A percentile compares a stretch with the other conserved stretches of the same genome.
These are phyloP conservation scores for Gentiana macrophylla DNA, from an alignment of 257 asterid genomes.

Conservation along the genomic window DNA sequence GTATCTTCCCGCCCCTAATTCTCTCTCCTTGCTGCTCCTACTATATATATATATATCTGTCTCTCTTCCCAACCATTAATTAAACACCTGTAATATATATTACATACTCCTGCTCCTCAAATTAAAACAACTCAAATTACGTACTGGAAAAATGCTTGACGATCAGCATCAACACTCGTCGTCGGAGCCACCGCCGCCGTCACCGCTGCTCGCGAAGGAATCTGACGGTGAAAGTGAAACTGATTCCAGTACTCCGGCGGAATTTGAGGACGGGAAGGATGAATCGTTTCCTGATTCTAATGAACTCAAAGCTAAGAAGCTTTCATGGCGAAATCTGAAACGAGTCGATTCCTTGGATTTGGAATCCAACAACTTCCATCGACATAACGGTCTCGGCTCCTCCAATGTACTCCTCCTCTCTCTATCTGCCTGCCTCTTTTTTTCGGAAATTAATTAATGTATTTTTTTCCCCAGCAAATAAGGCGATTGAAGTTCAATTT, in stretches of 20 bases:
- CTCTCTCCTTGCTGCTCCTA: too few relatives aligned
- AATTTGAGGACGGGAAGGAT: not conserved
- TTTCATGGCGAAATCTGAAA: conserved; percentile 11
- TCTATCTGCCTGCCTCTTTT: too few relatives aligned
- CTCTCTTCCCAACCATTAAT: not conserved
- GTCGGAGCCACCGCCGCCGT: not conserved
- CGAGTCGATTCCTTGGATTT: conserved; percentile 24
- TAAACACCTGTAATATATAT: not conserved
- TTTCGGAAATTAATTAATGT: not conserved
- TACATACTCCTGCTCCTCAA: not conserved
- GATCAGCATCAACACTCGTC: not conserved
- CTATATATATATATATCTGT: too few relatives aligned
- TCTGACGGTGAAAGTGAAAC: not conserved
- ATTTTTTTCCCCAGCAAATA: too few relatives aligned
- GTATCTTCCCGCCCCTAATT: too few relatives aligned
- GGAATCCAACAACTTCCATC: conserved; percentile 15
- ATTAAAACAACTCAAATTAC: too few relatives aligned
- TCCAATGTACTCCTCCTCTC: conserved; percentile 7
- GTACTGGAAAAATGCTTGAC: not conserved
- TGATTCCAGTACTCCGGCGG: not conserved
- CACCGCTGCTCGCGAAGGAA: not conserved
- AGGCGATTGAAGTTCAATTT: too few relatives aligned
- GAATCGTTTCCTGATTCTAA: not conserved
- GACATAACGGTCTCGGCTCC: conserved; percentile 1
- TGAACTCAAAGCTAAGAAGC: conserved; percentile 11